Percentiles rank a stretch among this genome's conserved stretches.
These are phyloP conservation scores for Pleurotus djamor DNA, from an alignment of 768 basidiomycete species.

Conservation along the genomic window DNA sequence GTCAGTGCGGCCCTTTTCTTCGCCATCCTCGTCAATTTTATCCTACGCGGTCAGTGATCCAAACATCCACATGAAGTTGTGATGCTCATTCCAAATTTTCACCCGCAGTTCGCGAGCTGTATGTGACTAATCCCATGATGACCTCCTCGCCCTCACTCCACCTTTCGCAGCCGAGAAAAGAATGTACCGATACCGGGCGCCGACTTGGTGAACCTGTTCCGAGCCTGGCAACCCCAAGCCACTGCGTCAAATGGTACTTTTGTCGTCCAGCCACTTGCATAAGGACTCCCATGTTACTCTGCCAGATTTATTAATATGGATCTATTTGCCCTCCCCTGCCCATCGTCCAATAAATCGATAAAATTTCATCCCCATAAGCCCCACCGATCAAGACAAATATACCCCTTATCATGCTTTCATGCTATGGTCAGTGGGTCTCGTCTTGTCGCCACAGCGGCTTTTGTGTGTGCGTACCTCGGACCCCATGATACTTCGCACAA, in stretches of 20 bases:
- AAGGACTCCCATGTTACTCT: not conserved
- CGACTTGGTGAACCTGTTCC: slow-evolving; percentile 11
- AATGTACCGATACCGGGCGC: slow-evolving; percentile 31
- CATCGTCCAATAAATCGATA: too few relatives aligned
- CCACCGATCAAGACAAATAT: too few relatives aligned
- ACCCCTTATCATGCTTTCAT: too few relatives aligned
- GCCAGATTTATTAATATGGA: too few relatives aligned
- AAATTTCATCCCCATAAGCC: too few relatives aligned
- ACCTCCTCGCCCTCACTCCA: not conserved
- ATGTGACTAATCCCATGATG: slow-evolving; percentile 12
- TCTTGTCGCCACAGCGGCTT: too few relatives aligned
- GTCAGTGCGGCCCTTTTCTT: slow-evolving; percentile 83
- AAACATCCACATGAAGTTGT: not conserved
- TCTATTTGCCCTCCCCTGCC: too few relatives aligned
- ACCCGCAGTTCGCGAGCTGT: slow-evolving; percentile 59
- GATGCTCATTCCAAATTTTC: not conserved
- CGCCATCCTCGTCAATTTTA: slow-evolving; percentile 86
- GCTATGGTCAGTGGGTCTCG: too few relatives aligned
- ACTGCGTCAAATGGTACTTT: not conserved
- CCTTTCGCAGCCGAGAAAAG: slow-evolving; percentile 23
- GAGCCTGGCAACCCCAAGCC: not conserved
- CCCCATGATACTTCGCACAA: too few relatives aligned
- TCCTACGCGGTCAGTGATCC: slow-evolving; percentile 68
- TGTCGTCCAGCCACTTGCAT: not conserved
- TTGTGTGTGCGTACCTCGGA: too few relatives aligned